These are phyloP conservation scores for Mitragyna speciosa DNA, from an alignment of 257 asterid species.

Conservation along the genomic window DNA sequence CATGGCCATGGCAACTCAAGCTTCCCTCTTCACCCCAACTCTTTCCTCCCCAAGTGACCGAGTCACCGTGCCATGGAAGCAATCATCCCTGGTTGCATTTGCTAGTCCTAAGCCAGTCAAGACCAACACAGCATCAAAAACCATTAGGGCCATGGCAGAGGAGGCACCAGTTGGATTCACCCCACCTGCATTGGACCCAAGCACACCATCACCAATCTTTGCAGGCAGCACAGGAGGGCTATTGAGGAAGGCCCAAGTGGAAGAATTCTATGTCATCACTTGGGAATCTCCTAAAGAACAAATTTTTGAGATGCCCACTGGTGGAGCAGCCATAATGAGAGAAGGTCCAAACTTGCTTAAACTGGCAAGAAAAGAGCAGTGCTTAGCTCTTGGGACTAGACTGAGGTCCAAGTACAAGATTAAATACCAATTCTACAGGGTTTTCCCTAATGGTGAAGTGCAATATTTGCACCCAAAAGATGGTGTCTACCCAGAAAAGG, in stretches of 20 bases:
- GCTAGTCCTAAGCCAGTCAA: conserved; percentile 44
- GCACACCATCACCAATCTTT: conserved; percentile 94
- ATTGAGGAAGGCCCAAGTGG: conserved; percentile 84
- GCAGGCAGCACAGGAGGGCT: conserved; percentile 97
- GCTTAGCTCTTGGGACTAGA: conserved; percentile 80
- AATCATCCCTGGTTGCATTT: conserved; percentile 37
- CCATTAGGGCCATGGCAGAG: conserved; percentile 50
- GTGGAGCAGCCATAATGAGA: conserved; percentile 97
- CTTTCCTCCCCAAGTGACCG: conserved; percentile 46
- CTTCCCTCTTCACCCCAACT: conserved; percentile 77
- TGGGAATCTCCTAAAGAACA: conserved; percentile 97
- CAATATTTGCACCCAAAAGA: conserved; percentile 97
- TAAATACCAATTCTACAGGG: conserved; percentile 83
- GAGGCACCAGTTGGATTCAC: conserved; percentile 82
- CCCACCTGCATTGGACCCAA: conserved; percentile 88
- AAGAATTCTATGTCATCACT: conserved; percentile 88
- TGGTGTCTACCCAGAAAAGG: conserved; percentile 96
- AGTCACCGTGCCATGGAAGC: conserved; percentile 59
- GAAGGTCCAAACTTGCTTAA: conserved; percentile 84
- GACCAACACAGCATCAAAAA: conserved; percentile 20
- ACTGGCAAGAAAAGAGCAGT: conserved; percentile 89
- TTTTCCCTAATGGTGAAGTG: conserved; percentile 90
- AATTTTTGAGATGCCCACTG: conserved; percentile 95
- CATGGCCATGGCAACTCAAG: conserved; percentile 85
- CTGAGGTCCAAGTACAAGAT: conserved; percentile 90